Evolutionary conservation across 768 basidiomycete species (phyloP).

Genomic region (Lyophyllum decastes): DNA sequence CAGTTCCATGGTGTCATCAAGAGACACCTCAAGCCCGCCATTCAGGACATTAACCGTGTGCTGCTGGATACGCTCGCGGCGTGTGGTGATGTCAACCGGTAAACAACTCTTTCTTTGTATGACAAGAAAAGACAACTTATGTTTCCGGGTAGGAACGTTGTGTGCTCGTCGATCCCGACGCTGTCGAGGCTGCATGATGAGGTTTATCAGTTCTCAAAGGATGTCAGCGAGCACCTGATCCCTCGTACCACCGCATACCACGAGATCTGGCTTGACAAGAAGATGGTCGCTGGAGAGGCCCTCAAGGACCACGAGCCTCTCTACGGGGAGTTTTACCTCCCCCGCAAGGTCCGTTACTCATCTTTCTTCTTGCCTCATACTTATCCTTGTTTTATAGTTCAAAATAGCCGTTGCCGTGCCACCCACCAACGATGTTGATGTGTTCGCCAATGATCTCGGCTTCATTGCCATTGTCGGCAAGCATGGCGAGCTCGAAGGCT

Average conservation of each 20-base stretch:
- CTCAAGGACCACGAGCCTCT: slow-evolving; percentile 93
- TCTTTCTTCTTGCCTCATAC: slow-evolving; percentile 1
- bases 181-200: slow-evolving; percentile 83
- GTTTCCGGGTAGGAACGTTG: slow-evolving; percentile 69
- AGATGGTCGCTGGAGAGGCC: slow-evolving; percentile 91
- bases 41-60: slow-evolving; percentile 91
- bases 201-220: slow-evolving; percentile 83
- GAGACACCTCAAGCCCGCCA: slow-evolving; percentile 91
- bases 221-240: slow-evolving; percentile 82
- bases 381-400: slow-evolving; percentile 58
- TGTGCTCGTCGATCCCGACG: slow-evolving; percentile 89
- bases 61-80: slow-evolving; percentile 96
- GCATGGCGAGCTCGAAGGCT: slow-evolving; percentile 79
- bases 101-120: slow-evolving; percentile 17
- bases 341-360: slow-evolving; percentile 73
- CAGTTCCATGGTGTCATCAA: slow-evolving; percentile 99
- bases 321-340: slow-evolving; percentile 98
- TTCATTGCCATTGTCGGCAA: slow-evolving; percentile 91
- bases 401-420: slow-evolving; percentile 97
- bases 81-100: slow-evolving; percentile 98
- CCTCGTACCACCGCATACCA: slow-evolving; percentile 94
- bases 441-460: slow-evolving; percentile 94
- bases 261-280: slow-evolving; percentile 99
- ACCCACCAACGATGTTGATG: slow-evolving; percentile 94
- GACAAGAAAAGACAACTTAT: neutral